Evolutionary conservation across 83 land plant genomes (phyloP).

Genomic region (Picea mariana): DNA sequence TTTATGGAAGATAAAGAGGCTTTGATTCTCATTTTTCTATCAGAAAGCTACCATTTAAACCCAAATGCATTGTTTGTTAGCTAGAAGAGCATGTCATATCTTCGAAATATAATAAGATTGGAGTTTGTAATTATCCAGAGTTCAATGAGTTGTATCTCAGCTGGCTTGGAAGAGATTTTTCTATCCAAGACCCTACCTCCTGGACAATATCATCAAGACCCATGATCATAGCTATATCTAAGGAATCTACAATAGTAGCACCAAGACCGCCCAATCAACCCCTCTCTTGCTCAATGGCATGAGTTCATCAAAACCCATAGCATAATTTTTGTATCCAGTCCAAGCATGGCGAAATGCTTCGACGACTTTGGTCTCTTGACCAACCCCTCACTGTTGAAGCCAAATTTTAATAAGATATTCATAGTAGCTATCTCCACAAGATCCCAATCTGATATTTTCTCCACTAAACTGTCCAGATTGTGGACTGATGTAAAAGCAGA

Average conservation of each 20-base stretch:
- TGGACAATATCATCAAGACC: too few relatives aligned
- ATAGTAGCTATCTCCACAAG: conserved; percentile 98
- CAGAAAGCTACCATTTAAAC: too few relatives aligned
- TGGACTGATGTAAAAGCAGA: too few relatives aligned
- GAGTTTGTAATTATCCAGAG: too few relatives aligned
- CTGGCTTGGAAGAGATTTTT: conserved; percentile 43
- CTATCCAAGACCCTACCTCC: conserved; percentile 90
- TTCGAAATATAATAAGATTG: not conserved
- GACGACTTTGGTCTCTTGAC: not conserved
- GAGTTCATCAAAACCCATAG: too few relatives aligned
- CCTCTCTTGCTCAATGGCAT: conserved; percentile 30
- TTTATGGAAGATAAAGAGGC: too few relatives aligned
- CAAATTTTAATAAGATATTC: conserved; percentile 97
- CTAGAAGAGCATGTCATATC: too few relatives aligned
- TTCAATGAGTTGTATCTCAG: too few relatives aligned
- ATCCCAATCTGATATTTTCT: conserved; percentile 87
- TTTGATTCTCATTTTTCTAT: too few relatives aligned
- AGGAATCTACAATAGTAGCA: conserved; percentile 89
- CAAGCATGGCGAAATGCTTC: too few relatives aligned
- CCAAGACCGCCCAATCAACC: conserved; percentile 90
- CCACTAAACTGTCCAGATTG: conserved; percentile 86
- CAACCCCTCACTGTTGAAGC: conserved; percentile 66
- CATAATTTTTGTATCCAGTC: too few relatives aligned
- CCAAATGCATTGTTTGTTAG: too few relatives aligned
- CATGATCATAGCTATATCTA: conserved; percentile 64